A percentile compares a stretch with the other conserved stretches of the same genome.
Evolutionary conservation across 345 rosid species (phyloP).

Genomic region (Triadica sebifera): DNA sequence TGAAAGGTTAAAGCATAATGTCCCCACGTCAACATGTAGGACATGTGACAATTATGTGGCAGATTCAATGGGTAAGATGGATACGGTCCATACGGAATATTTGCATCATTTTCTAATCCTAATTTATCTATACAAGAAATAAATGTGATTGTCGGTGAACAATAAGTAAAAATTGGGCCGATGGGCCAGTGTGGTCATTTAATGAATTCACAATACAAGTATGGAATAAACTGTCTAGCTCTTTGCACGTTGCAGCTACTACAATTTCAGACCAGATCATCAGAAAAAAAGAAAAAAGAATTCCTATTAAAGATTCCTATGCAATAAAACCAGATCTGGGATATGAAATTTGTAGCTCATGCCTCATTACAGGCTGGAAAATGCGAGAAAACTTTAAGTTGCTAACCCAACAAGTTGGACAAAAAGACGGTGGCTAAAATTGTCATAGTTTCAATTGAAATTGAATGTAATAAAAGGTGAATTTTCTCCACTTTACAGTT

Average conservation of each 20-base stretch:
- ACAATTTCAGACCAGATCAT: neutral
- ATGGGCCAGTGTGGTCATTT: neutral
- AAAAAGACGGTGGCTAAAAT: neutral
- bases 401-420: conserved; percentile 1
- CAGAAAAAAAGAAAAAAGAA: neutral
- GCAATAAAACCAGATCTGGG: conserved; percentile 19
- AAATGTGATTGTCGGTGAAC: conserved; percentile 38
- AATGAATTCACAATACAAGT: conserved; percentile 12
- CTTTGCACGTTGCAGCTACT: neutral
- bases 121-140: conserved; percentile 15
- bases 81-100: conserved; percentile 37
- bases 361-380: conserved; percentile 29
- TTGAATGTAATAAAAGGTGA: neutral
- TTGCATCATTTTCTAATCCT: neutral
- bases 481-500: neutral
- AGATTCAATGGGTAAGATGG: conserved; percentile 15
- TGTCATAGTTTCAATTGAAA: neutral
- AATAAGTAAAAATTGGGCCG: conserved; percentile 13
- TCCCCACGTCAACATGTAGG: conserved; percentile 20
- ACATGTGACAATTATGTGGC: conserved; percentile 26
- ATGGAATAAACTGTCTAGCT: conserved; percentile 5
- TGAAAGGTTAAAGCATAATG: neutral
- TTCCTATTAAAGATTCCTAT: neutral
- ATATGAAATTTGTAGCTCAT: conserved; percentile 4
- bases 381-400: conserved; percentile 12